Base-by-base conservation (phyloP, 1,284 basidiomycete species). In the Ustilago esculenta region DNA sequence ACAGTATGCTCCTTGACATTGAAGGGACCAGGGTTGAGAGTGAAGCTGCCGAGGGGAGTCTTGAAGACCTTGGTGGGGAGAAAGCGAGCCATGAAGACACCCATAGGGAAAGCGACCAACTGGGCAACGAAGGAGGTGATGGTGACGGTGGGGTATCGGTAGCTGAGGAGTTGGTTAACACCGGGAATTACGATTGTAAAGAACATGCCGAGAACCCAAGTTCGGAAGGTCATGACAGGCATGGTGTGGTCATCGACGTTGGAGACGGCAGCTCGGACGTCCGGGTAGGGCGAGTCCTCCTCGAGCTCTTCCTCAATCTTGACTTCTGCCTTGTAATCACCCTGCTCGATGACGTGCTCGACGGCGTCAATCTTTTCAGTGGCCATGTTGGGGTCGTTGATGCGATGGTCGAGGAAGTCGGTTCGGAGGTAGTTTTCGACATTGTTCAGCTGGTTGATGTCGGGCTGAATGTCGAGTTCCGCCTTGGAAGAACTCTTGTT, bases 1-100 rank as follows among this genome's bases (percentile, higher is more conserved):
- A 80, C 57, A 1, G 76, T 66, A 53, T 80, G 77, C 36, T 80
- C 77, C 47, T 80, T 80, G 52, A 75, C 60, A 43, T 77, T 78
- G 52, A 76, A 80, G n/a, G 75, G 74, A 30, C 77, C 77, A 3
- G 76, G 76, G 53, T 80, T 80, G 30, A 80, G 61, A 18, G 64
- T 43, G 53, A 71, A 73, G 58, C 35, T 51, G 24, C 68, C 71
- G n/a, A 73, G 35, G 17, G 61, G 67, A 10, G 72, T 72, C 32
- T 64, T 71, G 67, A 73, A 69, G 8, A 41, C 50, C 24, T 55
- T 56, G 41, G 57, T 56, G 17, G 77, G 77, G 8, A 79, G 66
- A n/a, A 70, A 40, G 42, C 37, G 51, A 24, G 66, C 74, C 49
- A 76, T 41, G 37, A 61, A 33, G 27, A 46, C 27, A 30, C 77